phyloP scores from a whole-genome alignment of 2,329 filamentous ascomycete species.

The Alternaria gansuensis region DNA sequence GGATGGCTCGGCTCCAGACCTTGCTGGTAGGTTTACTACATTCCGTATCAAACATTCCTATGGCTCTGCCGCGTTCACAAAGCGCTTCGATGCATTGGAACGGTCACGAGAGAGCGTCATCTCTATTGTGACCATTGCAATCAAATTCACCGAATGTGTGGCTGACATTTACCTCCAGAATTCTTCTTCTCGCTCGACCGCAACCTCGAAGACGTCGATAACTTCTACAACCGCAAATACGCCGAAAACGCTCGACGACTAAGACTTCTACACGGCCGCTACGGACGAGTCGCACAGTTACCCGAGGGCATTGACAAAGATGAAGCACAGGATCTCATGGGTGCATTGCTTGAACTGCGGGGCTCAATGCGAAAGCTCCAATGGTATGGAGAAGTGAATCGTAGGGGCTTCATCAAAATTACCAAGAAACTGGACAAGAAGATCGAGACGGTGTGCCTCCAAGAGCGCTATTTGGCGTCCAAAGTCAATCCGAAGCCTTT shows the following conservation, averaged over 20 bases:
- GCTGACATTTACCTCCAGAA: constrained; percentile 63
- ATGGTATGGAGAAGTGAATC: constrained; percentile 98
- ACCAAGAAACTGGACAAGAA: constrained; percentile 99
- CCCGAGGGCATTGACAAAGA: constrained; percentile 81
- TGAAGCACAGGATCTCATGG: constrained; percentile 90
- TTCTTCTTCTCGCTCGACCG: constrained; percentile 97
- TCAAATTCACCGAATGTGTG: neutral
- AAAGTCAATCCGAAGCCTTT: constrained; percentile 92
- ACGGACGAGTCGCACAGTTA: constrained; percentile 76
- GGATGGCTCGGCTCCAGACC: constrained; percentile 78
- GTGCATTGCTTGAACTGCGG: constrained; percentile 86
- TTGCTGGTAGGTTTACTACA: constrained; percentile 75
- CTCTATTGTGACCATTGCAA: neutral
- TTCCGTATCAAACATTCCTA: neutral
- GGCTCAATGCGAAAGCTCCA: constrained; percentile 89
- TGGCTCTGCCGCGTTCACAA: neutral
- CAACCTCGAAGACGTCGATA: constrained; percentile 95
- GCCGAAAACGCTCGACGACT: constrained; percentile 83
- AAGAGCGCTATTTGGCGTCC: constrained; percentile 85
- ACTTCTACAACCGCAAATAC: constrained; percentile 97
- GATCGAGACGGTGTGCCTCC: constrained; percentile 75
- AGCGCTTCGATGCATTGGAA: neutral
- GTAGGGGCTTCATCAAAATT: constrained; percentile 95
- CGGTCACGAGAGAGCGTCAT: neutral
- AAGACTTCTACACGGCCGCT: constrained; percentile 85